Conservation (phyloP, 2,329 filamentous ascomycete species). For the Ascochyta koolunga region DNA sequence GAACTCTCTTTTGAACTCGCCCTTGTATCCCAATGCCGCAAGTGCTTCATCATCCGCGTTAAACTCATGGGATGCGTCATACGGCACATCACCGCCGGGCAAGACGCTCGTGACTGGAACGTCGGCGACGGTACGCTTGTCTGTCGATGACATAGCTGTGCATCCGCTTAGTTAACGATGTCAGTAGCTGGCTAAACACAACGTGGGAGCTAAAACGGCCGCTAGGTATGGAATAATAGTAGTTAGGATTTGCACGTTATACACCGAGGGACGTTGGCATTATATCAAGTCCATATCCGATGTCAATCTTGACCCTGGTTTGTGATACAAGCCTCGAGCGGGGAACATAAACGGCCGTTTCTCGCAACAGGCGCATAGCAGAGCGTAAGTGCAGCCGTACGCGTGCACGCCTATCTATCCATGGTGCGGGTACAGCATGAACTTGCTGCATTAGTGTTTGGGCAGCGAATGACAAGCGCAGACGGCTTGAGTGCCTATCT, state of each 20-base stretch:
- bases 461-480: slow-evolving; percentile 9
- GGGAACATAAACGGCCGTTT: slow-evolving; percentile 13
- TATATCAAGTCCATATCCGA: slow-evolving; percentile 16
- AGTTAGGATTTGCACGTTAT: not conserved
- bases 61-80: slow-evolving; percentile 53
- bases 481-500: slow-evolving; percentile 11
- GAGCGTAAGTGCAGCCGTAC: slow-evolving; percentile 3
- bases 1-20: slow-evolving; percentile 73
- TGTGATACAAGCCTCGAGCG: slow-evolving; percentile 8
- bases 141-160: slow-evolving; percentile 11
- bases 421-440: slow-evolving; percentile 9
- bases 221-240: not conserved
- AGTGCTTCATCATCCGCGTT: slow-evolving; percentile 65
- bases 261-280: slow-evolving; percentile 4
- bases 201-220: not conserved
- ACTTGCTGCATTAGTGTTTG: slow-evolving; percentile 9
- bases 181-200: slow-evolving; percentile 6
- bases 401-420: slow-evolving; percentile 13
- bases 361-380: slow-evolving; percentile 9
- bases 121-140: slow-evolving; percentile 46
- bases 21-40: slow-evolving; percentile 66
- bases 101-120: slow-evolving; percentile 62
- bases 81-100: slow-evolving; percentile 56
- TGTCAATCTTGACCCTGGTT: slow-evolving; percentile 9
- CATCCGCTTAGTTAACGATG: not conserved